These are phyloP conservation scores for Mucor sp. DNA, from an alignment of 371 early-diverging fungal genomes.

Conservation along the genomic window DNA sequence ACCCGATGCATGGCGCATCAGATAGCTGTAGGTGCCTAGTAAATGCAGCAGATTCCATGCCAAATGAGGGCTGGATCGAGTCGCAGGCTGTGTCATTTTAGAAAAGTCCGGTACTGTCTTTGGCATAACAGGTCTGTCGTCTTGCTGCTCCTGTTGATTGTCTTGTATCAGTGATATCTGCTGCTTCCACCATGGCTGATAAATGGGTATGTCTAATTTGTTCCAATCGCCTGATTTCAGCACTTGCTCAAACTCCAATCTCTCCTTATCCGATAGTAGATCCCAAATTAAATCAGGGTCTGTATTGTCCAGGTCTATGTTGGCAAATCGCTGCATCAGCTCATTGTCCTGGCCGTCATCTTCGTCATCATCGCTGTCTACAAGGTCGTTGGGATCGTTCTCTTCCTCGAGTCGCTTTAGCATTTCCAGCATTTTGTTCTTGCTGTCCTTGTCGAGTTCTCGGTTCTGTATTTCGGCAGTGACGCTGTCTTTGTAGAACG, in stretches of 20 bases:
- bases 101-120: slow-evolving; percentile 18
- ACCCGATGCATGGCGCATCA: slow-evolving; percentile 39
- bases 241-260: slow-evolving; percentile 50
- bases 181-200: slow-evolving; percentile 46
- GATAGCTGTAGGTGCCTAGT: slow-evolving; percentile 36
- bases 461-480: slow-evolving; percentile 59
- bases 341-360: slow-evolving; percentile 46
- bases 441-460: slow-evolving; percentile 41
- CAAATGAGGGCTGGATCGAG: slow-evolving; percentile 21
- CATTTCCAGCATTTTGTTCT: slow-evolving; percentile 56
- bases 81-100: slow-evolving; percentile 15
- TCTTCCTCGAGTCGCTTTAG: slow-evolving; percentile 58
- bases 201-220: slow-evolving; percentile 20
- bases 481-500: slow-evolving; percentile 65
- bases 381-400: slow-evolving; percentile 21
- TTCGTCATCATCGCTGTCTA: slow-evolving; percentile 16
- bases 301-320: slow-evolving; percentile 55
- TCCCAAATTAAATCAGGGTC: slow-evolving; percentile 55
- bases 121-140: slow-evolving; percentile 4
- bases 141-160: slow-evolving; percentile 2
- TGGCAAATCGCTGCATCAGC: slow-evolving; percentile 47
- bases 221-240: slow-evolving; percentile 11
- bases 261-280: slow-evolving; percentile 56
- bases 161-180: slow-evolving; percentile 7
- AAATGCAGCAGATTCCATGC: slow-evolving; percentile 35